Evolutionary conservation across 2,329 filamentous ascomycete genomes (phyloP).

Genomic region (Aspergillus sp.): DNA sequence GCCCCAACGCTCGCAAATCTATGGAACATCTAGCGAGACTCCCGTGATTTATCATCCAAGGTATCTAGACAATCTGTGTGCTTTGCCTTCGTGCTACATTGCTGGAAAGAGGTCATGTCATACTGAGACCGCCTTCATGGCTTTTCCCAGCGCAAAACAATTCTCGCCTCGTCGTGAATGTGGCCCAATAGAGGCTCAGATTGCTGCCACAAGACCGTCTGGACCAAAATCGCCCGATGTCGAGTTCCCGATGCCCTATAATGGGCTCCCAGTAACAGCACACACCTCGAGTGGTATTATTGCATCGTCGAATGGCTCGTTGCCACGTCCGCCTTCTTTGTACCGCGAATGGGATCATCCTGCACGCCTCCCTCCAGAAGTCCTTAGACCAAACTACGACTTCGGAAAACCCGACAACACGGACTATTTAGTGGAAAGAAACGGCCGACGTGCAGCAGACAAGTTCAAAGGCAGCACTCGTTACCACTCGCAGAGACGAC

Average conservation of each 20-base stretch:
- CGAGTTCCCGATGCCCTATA: slow-evolving; percentile 32
- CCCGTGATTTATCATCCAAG: slow-evolving; percentile 40
- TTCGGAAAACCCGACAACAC: slow-evolving; percentile 32
- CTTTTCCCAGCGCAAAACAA: slow-evolving; percentile 30
- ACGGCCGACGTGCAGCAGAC: slow-evolving; percentile 33
- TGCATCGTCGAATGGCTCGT: slow-evolving; percentile 32
- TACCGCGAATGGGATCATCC: slow-evolving; percentile 38
- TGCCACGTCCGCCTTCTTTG: slow-evolving; percentile 28
- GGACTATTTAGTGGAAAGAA: slow-evolving; percentile 38
- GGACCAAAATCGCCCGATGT: slow-evolving; percentile 22
- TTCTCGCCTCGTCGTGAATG: slow-evolving; percentile 30
- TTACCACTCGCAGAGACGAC: slow-evolving; percentile 59
- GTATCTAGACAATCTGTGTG: slow-evolving; percentile 23
- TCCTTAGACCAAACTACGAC: slow-evolving; percentile 33
- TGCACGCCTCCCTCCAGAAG: slow-evolving; percentile 30
- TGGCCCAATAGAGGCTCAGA: slow-evolving; percentile 29
- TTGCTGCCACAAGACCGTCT: slow-evolving; percentile 15
- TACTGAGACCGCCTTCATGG: slow-evolving; percentile 17
- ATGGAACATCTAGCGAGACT: slow-evolving; percentile 26
- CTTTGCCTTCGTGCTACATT: neutral
- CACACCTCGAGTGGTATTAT: slow-evolving; percentile 28
- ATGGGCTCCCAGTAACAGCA: slow-evolving; percentile 27
- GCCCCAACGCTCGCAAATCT: slow-evolving; percentile 30
- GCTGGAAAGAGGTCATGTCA: slow-evolving; percentile 9
- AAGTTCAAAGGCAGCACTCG: slow-evolving; percentile 31